A percentile compares a stretch with the other conserved stretches of the same genome.
Conservation (phyloP, 805 yeast species). For the Wickerhamomyces silvicola region DNA sequence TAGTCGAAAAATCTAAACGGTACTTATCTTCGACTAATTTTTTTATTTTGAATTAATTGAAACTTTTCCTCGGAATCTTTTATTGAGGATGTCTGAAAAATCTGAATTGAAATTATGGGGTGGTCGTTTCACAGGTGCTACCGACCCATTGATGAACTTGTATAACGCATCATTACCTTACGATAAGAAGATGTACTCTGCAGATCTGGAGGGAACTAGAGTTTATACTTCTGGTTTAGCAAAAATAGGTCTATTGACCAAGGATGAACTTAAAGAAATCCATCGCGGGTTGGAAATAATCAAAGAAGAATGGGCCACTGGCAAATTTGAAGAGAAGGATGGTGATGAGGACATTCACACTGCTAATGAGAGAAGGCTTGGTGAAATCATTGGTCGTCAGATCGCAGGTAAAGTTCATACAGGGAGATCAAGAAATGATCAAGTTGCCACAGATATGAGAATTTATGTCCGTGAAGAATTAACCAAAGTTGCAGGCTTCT, state of each 20-base stretch:
- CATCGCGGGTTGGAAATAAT: conserved; percentile 75
- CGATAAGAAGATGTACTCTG: conserved; percentile 90
- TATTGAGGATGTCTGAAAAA: conserved; percentile 14
- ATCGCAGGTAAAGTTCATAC: conserved; percentile 98
- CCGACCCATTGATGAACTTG: conserved; percentile 95
- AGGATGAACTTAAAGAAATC: conserved; percentile 69
- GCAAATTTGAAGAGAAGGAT: conserved; percentile 62
- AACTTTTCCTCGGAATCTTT: neutral
- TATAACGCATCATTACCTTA: conserved; percentile 96
- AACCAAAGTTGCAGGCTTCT: conserved; percentile 44
- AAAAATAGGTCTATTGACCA: conserved; percentile 68
- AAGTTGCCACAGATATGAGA: conserved; percentile 99
- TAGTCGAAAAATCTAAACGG: too few relatives aligned
- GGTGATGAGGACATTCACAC: conserved; percentile 99
- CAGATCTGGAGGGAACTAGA: conserved; percentile 89
- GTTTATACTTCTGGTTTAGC: conserved; percentile 85
- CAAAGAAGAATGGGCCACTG: conserved; percentile 73
- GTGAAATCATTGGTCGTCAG: conserved; percentile 88
- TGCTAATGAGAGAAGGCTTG: conserved; percentile 95
- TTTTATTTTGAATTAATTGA: neutral
- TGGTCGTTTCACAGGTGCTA: conserved; percentile 94
- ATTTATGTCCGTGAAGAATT: conserved; percentile 81
- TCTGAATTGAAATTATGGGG: conserved; percentile 86
- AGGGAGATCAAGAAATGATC: conserved; percentile 98
- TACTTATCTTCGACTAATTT: too few relatives aligned